Evolutionary conservation across 495 filamentous ascomycete genomes (phyloP).

Genomic region (Sphaerosporella brunnea): DNA sequence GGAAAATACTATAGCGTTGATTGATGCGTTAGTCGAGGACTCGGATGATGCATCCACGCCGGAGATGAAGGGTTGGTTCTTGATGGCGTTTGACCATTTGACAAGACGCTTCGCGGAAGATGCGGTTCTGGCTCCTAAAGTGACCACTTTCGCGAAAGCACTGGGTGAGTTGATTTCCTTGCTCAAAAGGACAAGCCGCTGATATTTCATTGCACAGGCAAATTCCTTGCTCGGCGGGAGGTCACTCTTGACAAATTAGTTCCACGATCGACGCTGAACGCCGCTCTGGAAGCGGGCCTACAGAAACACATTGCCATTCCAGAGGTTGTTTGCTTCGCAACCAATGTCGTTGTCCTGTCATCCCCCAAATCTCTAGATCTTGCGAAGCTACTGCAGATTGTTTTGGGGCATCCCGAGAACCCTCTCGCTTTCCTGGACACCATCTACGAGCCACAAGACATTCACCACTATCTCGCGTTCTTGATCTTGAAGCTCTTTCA

Average conservation of each 20-base stretch:
- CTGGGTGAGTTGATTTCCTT: constrained; percentile 11
- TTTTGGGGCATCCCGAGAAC: constrained; percentile 20
- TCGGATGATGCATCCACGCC: constrained; percentile 1
- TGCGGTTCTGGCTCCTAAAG: constrained; percentile 9
- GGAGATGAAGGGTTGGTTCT: constrained; percentile 20
- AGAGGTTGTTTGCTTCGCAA: constrained; percentile 19
- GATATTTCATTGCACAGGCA: no score
- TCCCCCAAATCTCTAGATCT: constrained; percentile 16
- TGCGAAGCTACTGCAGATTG: constrained; percentile 22
- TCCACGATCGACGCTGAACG: constrained; percentile 19
- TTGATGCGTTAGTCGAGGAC: constrained; percentile 11
- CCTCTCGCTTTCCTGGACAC: constrained; percentile 13
- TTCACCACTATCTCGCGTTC: constrained; percentile 15
- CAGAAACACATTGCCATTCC: constrained; percentile 16
- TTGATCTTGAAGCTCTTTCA: constrained; percentile 17
- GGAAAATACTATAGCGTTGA: constrained; percentile 11
- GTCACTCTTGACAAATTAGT: constrained; percentile 6
- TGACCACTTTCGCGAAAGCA: constrained; percentile 14
- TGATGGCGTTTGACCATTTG: constrained; percentile 19
- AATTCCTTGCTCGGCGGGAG: not conserved
- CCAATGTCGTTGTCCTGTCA: constrained; percentile 13
- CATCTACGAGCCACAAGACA: constrained; percentile 4
- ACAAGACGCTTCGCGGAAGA: constrained; percentile 25
- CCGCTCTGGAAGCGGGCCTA: constrained; percentile 19
- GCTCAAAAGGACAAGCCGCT: no score